Base-by-base conservation (phyloP, 164 flowering plant genomes). In the Macadamia integrifolia region DNA sequence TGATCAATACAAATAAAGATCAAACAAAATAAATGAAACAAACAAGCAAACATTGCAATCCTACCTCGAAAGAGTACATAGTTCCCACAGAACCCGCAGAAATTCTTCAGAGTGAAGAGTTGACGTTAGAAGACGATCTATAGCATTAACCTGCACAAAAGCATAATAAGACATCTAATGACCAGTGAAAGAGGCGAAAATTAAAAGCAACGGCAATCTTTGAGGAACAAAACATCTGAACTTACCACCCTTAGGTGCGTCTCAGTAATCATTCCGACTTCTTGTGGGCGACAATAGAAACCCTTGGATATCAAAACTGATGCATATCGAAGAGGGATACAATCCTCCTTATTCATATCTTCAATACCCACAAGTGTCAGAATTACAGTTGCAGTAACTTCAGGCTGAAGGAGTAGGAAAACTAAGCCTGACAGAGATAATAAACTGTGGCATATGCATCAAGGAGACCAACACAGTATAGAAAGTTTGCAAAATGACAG, bases 31-130 rank as follows among this genome's bases (percentile, higher is more conserved):
- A 9, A 63, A 50, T 15, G 23, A 17, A 9, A 29, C 50, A 17
- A 11, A 53, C 14, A 53, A 53, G n/a, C 14, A 17, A 53, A 23
- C 23, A 23, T 23, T 23, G 23, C 3, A 72, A 12, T n/a, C 65
- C 23, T 72, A 95, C 99, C 99, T 87, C 18, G 99, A 86, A 66
- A 95, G 84, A 65, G 85, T 83, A 79, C 94, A 89, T 0, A 95
- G 88, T 70, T 92, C 97, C 99, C 98, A 95, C 52, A 95, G 76
- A 57, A 85, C 79, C 96, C 96, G 88, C 65, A 95, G 66, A 76
- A 87, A 81, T 65, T 91, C 98, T 68, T 95, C 99, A 28, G 96
- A 79, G 23, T 84, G 79, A 29, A 87, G 88, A 66, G 81, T 69
- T 62, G 85, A 83, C 23, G 83, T 56, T 35, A 88, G 83, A 76